Evolutionary conservation across 345 rosid genomes (phyloP), one percentile per base, ranked within the genome.

Genomic region (Geranium rotundifolium): DNA sequence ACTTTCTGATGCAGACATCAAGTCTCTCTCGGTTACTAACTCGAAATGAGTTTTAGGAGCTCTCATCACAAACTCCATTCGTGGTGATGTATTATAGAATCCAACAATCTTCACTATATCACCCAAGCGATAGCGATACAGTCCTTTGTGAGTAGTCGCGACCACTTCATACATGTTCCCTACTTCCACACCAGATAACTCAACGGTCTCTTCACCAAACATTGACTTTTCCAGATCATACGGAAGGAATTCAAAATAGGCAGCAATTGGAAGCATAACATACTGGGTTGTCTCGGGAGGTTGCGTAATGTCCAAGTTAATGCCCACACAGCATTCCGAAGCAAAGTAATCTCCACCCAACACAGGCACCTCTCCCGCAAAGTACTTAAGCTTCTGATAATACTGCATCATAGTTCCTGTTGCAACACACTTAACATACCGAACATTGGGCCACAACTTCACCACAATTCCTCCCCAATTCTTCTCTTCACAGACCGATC

Each of bases 321-420:
- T 69, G 27, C 69, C 84, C 65, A 75, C 69, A 15, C 46, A 16
- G 52, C 86, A 80, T 65, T 80, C 84, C 19, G 86, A 82, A 18
- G 86, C 65, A 62, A 75, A 73, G 64, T 77, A 82, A 69, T 77
- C 79, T 60, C 82, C 86, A 60, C 82, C 81, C 52, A 80, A 57
- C 55, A 80, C 23, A 17, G 74, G 72, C 12, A 77, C 69, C 27
- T 76, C 75, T 13, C 81, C 81, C 39, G 82, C 81, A 63, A 67
- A 74, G 60, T 30, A 23, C 72, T 71, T 77, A 29, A 82, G 82
- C 71, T 75, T 80, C 0, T 69, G 46, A 68, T 73, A 73, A 69
- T 77, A 76, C 56, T 78, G 84, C 71, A 63, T 76, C 85, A 78
- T 83, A 58, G 73, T 83, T 56, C 85, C 87, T 0, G 83, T 76